Conservation (phyloP, 768 basidiomycete species). For the Lactarius vividus region DNA sequence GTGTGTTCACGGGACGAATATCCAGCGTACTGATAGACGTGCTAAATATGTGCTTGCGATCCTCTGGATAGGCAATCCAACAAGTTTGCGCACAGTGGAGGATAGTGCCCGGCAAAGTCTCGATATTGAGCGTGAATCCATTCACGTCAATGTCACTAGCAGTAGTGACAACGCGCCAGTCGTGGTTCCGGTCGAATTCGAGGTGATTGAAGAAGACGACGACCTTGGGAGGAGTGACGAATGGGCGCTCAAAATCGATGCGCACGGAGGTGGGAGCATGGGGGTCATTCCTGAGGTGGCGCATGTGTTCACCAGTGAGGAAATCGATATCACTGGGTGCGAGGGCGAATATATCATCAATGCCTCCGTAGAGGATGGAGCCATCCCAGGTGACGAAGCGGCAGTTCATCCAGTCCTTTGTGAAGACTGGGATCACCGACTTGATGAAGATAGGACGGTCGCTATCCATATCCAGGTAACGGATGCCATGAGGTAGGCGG, state of each 20-base stretch:
- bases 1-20: not conserved
- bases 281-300: not conserved
- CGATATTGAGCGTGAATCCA: not conserved
- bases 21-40: not conserved
- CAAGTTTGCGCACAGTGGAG: not conserved
- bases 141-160: not conserved
- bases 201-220: not conserved
- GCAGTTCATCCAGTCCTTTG: not conserved
- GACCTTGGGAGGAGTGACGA: not conserved
- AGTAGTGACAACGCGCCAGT: not conserved
- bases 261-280: not conserved
- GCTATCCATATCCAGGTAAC: not conserved
- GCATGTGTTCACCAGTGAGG: not conserved
- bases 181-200: not conserved
- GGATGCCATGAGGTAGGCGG: not conserved
- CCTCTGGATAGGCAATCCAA: not conserved
- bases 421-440: not conserved
- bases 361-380: not conserved
- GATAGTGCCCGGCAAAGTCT: not conserved
- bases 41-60: not conserved
- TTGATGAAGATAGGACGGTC: not conserved
- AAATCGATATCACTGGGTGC: not conserved
- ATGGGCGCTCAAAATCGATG: not conserved
- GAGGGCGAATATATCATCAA: not conserved
- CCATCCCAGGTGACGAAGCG: not conserved